These are phyloP conservation scores for Penicillium psychrosexuale DNA, from an alignment of 2,329 filamentous ascomycete genomes.

Conservation along the genomic window DNA sequence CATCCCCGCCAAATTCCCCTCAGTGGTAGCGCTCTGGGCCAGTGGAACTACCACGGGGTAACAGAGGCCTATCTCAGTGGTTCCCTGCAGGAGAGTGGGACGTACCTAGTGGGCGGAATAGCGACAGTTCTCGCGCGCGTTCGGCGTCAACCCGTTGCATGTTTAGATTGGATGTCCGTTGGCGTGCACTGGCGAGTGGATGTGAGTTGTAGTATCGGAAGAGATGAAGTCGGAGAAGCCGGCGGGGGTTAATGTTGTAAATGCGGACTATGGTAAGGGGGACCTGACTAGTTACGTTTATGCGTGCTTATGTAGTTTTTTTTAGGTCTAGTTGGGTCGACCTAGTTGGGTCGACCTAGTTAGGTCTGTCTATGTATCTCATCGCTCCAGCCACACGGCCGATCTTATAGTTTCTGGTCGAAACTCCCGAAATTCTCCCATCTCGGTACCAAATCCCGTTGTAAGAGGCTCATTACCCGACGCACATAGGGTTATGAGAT, in stretches of 20 bases:
- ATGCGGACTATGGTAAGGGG: conserved; percentile 1
- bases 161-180: conserved; percentile 4
- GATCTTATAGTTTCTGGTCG: conserved; percentile 5
- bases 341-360: background rate
- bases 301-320: background rate
- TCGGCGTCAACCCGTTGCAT: conserved; percentile 38
- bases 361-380: conserved; percentile 1
- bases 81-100: conserved; percentile 22
- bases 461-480: conserved; percentile 9
- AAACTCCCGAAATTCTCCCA: conserved; percentile 15
- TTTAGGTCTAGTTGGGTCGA: no score
- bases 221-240: background rate
- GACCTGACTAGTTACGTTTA: background rate
- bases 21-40: conserved; percentile 20
- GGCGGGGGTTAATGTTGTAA: background rate
- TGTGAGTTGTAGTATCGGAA: background rate
- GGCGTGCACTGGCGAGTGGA: background rate
- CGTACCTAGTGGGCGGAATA: conserved; percentile 47
- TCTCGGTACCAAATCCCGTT: conserved; percentile 18
- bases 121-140: conserved; percentile 43
- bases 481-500: background rate
- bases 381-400: conserved; percentile 7
- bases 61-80: conserved; percentile 32
- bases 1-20: conserved; percentile 7
- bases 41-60: conserved; percentile 37